Base-by-base conservation (phyloP, 179 eudicot genomes). In the Spinacia oleracea region DNA sequence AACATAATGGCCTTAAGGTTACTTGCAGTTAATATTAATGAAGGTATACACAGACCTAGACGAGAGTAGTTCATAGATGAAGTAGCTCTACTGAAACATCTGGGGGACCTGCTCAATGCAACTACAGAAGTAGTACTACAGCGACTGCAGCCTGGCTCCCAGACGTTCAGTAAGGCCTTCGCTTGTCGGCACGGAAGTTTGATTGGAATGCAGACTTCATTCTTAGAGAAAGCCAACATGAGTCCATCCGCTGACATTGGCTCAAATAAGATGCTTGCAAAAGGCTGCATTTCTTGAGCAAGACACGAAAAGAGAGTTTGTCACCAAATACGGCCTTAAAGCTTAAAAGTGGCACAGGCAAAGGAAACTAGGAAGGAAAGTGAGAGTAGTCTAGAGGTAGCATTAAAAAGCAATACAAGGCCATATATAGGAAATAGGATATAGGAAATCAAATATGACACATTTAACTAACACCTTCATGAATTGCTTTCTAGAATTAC, bases 221-320 rank as follows among this genome's bases (percentile, higher is more conserved):
- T 43, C 3, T 45, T 65, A 63, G 31, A 25, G 53, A 43, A 53
- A 64, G 74, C 46, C 42, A 43, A 70, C 31, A 59, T 46, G 45
- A 60, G 74, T 72, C 64, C 45, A 73, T 43, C 64, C 62, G 56
- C 40, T 34, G 75, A 38, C 31, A 25, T 21, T 11, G 56, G 48
- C 45, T 53, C 70, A 32, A 42, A 67, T n/a, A 66, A 43, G 58
- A 56, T 40, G 69, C 23, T 56, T 3, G 68, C 34, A 29, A 74
- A 81, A 73, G 58, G 63, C 16, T 72, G 78, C 64, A 66, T 67
- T 59, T 68, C 20, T 34, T 55, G 25, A 48, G n/a, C 55, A 79
- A 29, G 45, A 60, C 29, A 20, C 40, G 25, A 1, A 11, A 29
- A 64, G 8, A 69, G 65, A 20, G 45, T 40, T 38, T 4, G 40